phyloP scores from a whole-genome alignment of 176 grass and related monocot genomes.

The Rhynchospora pubera region DNA sequence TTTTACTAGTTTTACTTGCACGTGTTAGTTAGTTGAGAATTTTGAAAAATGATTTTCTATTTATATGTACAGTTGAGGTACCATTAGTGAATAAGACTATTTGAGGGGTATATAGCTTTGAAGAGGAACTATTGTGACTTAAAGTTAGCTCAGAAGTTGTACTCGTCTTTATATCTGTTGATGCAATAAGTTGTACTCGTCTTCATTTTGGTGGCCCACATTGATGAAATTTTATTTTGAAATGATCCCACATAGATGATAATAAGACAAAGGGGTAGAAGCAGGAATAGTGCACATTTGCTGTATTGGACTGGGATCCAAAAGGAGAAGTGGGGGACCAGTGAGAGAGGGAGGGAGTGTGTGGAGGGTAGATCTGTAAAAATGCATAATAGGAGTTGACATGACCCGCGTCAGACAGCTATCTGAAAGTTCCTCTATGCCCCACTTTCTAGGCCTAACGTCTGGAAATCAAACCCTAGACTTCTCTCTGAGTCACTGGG shows the following conservation, averaged over 20 bases:
- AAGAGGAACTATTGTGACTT: not conserved
- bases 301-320: slow-evolving; percentile 18
- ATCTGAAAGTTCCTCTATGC: slow-evolving; percentile 29
- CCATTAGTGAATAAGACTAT: not conserved
- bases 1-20: not conserved
- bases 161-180: not conserved
- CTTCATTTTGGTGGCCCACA: not conserved
- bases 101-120: not conserved
- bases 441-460: slow-evolving; percentile 6
- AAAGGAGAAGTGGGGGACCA: slow-evolving; percentile 16
- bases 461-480: slow-evolving; percentile 16
- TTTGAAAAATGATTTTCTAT: not conserved
- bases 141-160: not conserved
- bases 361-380: slow-evolving; percentile 27
- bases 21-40: not conserved
- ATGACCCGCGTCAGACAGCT: slow-evolving; percentile 27
- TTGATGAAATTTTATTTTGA: not conserved
- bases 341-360: slow-evolving; percentile 10
- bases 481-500: slow-evolving; percentile 19
- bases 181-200: slow-evolving; percentile 5
- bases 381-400: slow-evolving; percentile 38
- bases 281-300: slow-evolving; percentile 3
- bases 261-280: slow-evolving; percentile 15
- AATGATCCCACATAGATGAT: not conserved
- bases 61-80: not conserved